Base-by-base conservation (phyloP, 345 rosid species). In the Physaria fendleri region DNA sequence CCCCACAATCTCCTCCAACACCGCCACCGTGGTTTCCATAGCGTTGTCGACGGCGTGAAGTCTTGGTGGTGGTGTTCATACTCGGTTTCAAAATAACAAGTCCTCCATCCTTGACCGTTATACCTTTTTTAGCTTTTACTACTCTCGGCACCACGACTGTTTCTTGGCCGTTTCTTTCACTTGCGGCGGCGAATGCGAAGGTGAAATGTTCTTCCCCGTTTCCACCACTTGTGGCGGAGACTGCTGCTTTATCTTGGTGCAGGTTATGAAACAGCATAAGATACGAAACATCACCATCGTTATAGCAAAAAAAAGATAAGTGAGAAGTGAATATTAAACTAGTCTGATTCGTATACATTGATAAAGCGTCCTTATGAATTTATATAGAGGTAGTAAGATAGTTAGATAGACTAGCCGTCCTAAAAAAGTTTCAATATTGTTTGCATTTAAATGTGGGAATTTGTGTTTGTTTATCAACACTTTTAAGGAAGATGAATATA, bases 161-260 rank as follows among this genome's bases (percentile, higher is more conserved):
- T 16, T 47, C 61, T 38, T 35, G 46, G 16, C 39, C 61, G 38
- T 38, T 37, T 15, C 2, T 16, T 25, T 38, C 0, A 48, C 41
- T 7, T 1, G 4, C n/a, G 40, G 48, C 5, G 22, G n/a, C 18
- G 21, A 42, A 12, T 7, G 65, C 9, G 21, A 45, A 3, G 33
- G 48, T 17, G 63, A 14, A 45, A 2, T 17, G 8, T 66, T 48
- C 37, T 48, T 57, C 1, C 22, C 37, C 6, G 45, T 20, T 56
- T 66, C 43, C 21, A 8, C 42, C 40, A 14, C 33, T 18, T 47
- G 58, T 2, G 43, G 34, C 23, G 64, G 57, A 27, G 57, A 3
- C 8, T 64, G 15, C 22, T 44, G 65, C 62, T 45, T 30, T 58
- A 15, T 42, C 59, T 18, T 58, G 27, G 71, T n/a, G 65, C 71